Evolutionary conservation across 2,329 filamentous ascomycete species (phyloP), one percentile per base, ranked within the genome.

Genomic region (Pseudopithomyces maydicus): DNA sequence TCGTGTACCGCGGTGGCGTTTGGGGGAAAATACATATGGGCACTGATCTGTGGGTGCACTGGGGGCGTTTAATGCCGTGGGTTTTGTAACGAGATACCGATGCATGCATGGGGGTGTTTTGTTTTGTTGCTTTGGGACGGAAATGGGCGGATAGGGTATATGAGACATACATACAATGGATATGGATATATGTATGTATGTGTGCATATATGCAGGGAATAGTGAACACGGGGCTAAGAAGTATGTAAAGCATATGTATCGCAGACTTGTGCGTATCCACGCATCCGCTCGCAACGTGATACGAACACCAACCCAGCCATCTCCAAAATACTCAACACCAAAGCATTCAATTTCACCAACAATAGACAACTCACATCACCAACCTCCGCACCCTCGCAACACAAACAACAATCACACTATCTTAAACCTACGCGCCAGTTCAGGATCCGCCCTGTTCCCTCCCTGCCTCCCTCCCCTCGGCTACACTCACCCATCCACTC

Each of bases 71-170:
- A 11, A 2, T 5, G n/a, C 14, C n/a, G 22, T 26, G 14, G 19
- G 17, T 38, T 53, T 53, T n/a, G n/a, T n/a, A n/a, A 26, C 39
- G 39, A 51, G 46, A 55, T 55, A 55, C 53, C 53, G 53, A 38
- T 45, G 29, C 29, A 50, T 55, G 39, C 15, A 38, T 48, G 46
- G 33, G 22, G 33, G 48, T 20, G 19, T 43, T 26, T 45, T 45
- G 6, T 29, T 45, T 22, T 29, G 20, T 45, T 46, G 19, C n/a
- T 51, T 41, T 38, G 17, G 26, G 5, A 6, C 45, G 20, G 7
- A 26, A 14, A 29, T 38, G 33, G 19, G n/a, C n/a, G n/a, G 5
- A 17, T 15, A 20, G 12, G 15, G 19, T 12, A 5, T 15, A 14
- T 12, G 11, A 17, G 6, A 5, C 10, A 39, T 26, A 17, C 10